Evolutionary conservation across 73 alveolate genomes (phyloP).

Genomic region (Tetrahymena elliotti): DNA sequence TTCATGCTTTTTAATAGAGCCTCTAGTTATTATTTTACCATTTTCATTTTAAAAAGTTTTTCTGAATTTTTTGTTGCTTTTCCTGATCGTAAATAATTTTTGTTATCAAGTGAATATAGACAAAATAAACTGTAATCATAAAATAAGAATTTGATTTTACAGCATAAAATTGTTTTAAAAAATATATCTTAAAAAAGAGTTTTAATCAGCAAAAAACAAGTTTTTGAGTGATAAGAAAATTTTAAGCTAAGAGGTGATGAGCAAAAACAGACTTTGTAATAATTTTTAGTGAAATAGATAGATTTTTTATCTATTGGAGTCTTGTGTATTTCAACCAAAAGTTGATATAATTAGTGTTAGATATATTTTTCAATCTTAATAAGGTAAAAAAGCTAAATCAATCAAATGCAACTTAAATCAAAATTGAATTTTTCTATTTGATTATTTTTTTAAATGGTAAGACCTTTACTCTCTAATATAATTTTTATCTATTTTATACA

Average conservation of each 20-base stretch:
- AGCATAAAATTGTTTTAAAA: not conserved
- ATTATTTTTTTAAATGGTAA: not conserved
- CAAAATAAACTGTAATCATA: too few species aligned
- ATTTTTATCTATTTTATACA: not conserved
- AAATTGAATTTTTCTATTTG: not conserved
- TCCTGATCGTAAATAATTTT: not conserved
- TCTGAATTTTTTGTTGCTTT: not conserved
- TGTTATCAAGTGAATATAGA: not conserved
- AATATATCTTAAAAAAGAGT: too few species aligned
- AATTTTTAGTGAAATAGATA: not conserved
- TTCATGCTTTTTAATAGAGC: not conserved
- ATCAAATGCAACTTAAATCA: not conserved
- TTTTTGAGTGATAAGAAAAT: not conserved
- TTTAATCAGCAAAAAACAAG: not conserved
- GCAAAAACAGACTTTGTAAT: not conserved
- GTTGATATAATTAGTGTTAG: not conserved
- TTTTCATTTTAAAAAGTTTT: too few species aligned
- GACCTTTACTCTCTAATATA: not conserved
- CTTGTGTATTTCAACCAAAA: not conserved
- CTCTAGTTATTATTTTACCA: not conserved
- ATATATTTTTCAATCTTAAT: not conserved
- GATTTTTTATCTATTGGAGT: not conserved
- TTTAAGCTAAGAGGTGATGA: not conserved
- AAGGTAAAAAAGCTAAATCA: not conserved
- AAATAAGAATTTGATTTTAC: not conserved